Evolutionary conservation across 1,284 basidiomycete genomes (phyloP), one percentile per base, ranked within the genome.

Genomic region (Butyriboletus appendiculatus): DNA sequence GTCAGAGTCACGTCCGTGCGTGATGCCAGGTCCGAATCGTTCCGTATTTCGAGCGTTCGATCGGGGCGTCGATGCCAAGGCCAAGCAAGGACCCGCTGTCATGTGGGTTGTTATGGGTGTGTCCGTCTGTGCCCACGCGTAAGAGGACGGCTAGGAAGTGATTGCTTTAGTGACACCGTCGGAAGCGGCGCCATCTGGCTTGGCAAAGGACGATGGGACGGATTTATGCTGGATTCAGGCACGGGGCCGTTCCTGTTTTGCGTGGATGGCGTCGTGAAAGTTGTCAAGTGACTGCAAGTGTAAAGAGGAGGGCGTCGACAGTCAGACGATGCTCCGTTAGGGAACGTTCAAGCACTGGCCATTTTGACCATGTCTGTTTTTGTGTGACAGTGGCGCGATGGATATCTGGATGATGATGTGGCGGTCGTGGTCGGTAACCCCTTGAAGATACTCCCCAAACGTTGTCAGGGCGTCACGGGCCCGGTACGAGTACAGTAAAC

Each of bases 81-180:
- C 32, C 41, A 33, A 34, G 47, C 39, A 28, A 30, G 47, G 37
- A 49, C 33, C 41, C 59, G 48, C 46, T 62, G 62, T 56, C 62
- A 52, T 38, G 39, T 40, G 28, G 37, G 48, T 52, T 35, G 51
- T 49, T 48, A 60, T 52, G 59, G 18, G 59, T 18, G 45, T 45
- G 14, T 18, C 26, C 45, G 24, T 22, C 37, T 14, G 37, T 28
- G 43, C 33, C 50, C 43, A 43, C 38, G 34, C 51, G 55, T 12
- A 39, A 39, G n/a, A n/a, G 33, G 44, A 39, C 37, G 32, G 48
- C 4, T 14, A 42, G 26, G 34, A 37, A 9, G 33, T 42, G 45
- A 42, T 50, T 18, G 28, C 7, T 16, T 34, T 34, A 34, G 42
- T 57, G 22, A 38, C 24, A 52, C 55, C 33, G 39, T n/a, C 39